Base-by-base conservation (phyloP, 2,329 filamentous ascomycete species). In the Hymenotorrendiella dingleyae region DNA sequence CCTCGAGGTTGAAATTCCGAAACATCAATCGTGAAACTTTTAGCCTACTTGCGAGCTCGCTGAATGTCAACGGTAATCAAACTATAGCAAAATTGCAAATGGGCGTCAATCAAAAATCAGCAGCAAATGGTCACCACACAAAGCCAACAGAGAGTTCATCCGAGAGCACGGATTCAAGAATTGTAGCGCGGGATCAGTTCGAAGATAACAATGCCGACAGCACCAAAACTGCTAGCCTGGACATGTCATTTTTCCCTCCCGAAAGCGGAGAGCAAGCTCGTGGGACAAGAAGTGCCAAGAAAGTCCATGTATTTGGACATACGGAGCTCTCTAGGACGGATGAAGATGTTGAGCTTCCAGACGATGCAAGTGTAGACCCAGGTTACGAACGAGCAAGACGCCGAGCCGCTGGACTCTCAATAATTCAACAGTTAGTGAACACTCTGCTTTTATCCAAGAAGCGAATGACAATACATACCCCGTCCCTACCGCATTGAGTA, bases 61-160 rank as follows among this genome's bases (percentile, higher is more conserved):
- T 94, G 40, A 90, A 88, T 53, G 73, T 79, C 22, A 81, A 84
- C 44, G 87, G 86, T n/a, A 84, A 80, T 47, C 87, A 90, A 57
- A 84, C 78, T 20, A 80, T 97, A 24, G 86, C 84, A 6, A 81
- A 82, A 47, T 69, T 94, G 36, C 75, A 80, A 45, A 78, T 94
- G 68, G 80, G 75, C 38, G 50, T 62, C 22, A 42, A 59, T 36
- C 46, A 58, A 22, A 48, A 51, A 3, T 33, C 45, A 22, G 29
- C 35, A 27, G 7, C 41, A 10, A 53, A 58, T 37, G 51, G 51
- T n/a, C 26, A 53, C 21, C 39, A 48, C 19, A 36, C 33, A 16
- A 28, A 40, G 21, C 40, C 30, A 14, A 42, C 42, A 39, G 28
- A 36, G 14, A 43, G 46, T 24, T 33, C 30, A 21, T 42, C 28